Conservation (phyloP, 345 rosid species). For the Dovyalis caffra region DNA sequence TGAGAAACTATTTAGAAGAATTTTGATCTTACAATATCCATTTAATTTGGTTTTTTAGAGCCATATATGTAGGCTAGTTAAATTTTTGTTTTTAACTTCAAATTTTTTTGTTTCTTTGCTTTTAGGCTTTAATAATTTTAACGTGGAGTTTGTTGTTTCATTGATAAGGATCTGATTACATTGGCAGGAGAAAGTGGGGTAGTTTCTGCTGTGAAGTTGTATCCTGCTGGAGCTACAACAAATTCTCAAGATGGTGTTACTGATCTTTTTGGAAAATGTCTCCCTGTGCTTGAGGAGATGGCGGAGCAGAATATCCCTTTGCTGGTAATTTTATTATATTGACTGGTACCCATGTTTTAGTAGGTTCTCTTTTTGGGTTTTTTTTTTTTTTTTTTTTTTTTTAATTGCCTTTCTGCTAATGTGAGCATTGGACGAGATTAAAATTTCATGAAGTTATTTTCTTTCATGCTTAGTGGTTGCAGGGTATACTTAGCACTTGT, state of each 20-base stretch:
- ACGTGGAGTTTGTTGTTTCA: constrained; percentile 1
- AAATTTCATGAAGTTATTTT: background rate
- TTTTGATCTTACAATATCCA: background rate
- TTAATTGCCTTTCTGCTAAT: background rate
- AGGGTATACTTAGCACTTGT: background rate
- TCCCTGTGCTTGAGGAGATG: constrained; percentile 91
- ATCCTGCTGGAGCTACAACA: constrained; percentile 97
- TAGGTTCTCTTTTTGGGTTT: background rate
- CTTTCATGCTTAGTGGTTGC: background rate
- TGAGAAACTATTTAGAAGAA: background rate
- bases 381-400: background rate
- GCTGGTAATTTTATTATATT: constrained; percentile 51
- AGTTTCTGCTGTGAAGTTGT: constrained; percentile 87
- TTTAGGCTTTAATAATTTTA: background rate
- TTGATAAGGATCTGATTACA: constrained; percentile 1
- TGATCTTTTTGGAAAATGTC: constrained; percentile 82
- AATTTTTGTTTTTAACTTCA: too few relatives aligned
- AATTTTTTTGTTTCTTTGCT: background rate
- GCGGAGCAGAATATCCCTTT: constrained; percentile 78
- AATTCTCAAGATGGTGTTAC: constrained; percentile 98
- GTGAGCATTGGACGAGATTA: background rate
- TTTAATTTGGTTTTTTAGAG: too few relatives aligned
- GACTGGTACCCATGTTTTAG: background rate
- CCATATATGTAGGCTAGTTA: background rate
- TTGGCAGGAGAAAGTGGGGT: constrained; percentile 72